Evolutionary conservation across 306 rosid genomes (phyloP).

Genomic region (Acacia confusa): DNA sequence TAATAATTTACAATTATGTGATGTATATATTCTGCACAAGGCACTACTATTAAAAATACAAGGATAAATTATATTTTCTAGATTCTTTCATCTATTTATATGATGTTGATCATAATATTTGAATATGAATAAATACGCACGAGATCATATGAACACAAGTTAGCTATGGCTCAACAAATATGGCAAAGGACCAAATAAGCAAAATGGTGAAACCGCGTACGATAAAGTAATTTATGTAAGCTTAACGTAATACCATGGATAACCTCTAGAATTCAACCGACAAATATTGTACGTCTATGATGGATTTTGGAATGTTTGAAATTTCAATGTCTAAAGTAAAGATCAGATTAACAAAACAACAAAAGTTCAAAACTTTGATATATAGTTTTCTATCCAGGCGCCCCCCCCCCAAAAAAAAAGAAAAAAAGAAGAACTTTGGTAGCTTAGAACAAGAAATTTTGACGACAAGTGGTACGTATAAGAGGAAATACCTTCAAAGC

Average conservation of each 20-base stretch:
- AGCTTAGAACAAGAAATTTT: background rate
- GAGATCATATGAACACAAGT: background rate
- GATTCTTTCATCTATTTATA: background rate
- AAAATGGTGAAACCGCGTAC: background rate
- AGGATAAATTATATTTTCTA: background rate
- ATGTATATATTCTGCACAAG: background rate
- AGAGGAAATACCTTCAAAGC: conserved; percentile 29
- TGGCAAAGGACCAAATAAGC: no score
- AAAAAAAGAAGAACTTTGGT: background rate
- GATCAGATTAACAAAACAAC: background rate
- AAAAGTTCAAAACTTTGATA: background rate
- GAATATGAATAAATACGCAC: no score
- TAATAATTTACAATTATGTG: background rate
- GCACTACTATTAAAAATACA: background rate
- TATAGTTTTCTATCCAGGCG: no score
- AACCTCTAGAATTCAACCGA: no score
- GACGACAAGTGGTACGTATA: background rate
- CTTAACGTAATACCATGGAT: no score
- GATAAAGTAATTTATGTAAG: no score
- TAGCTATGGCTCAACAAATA: no score
- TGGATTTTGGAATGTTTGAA: background rate
- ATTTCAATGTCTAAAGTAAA: background rate
- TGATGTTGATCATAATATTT: background rate
- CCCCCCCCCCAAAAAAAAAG: no score
- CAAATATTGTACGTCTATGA: background rate